Base-by-base conservation (phyloP, 495 filamentous ascomycete species). In the Aspergillus indologenus region DNA sequence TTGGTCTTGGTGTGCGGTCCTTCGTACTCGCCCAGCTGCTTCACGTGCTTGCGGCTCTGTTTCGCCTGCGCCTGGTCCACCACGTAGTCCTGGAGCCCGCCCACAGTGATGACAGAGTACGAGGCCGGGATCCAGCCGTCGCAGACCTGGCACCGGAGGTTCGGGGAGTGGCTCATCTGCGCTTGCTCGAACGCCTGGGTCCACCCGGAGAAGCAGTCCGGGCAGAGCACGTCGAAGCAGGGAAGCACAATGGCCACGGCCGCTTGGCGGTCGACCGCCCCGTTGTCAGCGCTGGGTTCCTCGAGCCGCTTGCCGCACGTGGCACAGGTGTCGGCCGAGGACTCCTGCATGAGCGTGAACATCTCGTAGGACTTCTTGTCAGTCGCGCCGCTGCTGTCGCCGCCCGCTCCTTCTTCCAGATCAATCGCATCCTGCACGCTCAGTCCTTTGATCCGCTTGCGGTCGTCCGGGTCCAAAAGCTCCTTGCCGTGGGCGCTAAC, bases 401-500 rank as follows among this genome's bases (percentile, higher is more conserved):
- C 79, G 7, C 79, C 78, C 42, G 85, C 84, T 29, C 90, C 88
- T 54, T 89, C 88, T 53, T 90, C 90, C 7, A 98, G 79, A 62
- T 94, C 86, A 60, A 98, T 96, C 1, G 94, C 88, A 55, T 90
- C 88, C 9, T 90, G 83, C 8, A 82, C 81, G 47, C 85, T 91
- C 66, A 92, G 74, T 11, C 94, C 94, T 64, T 90, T 86, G 56
- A 89, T 84, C 15, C 86, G 75, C 43, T 87, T 85, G 18, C 94
- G 80, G 65, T 96, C 92, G 49, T 92, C 85, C 18, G 90, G 84
- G 47, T 85, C 87, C 2, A 98, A 81, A 24, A 98, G 81, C 57
- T 97, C 94, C 65, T 85, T 87, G 7, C 94, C 94, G 71, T 96
- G 91, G 4, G 92, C 94, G 65, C 90, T 97, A 29, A 97, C 86